These are phyloP conservation scores for Anaeromyces robustus DNA, from an alignment of 192 early-diverging fungal species.

Conservation along the genomic window DNA sequence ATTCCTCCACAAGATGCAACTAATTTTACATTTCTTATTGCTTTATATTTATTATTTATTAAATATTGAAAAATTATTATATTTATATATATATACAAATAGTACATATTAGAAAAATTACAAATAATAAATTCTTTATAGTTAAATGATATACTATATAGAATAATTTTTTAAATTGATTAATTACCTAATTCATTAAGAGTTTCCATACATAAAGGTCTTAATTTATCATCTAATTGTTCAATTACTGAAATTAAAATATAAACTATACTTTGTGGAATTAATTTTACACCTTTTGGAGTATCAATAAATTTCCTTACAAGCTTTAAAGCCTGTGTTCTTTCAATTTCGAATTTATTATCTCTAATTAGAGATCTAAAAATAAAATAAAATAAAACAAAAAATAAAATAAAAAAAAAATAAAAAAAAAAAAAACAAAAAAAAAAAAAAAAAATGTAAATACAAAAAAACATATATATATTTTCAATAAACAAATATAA, in stretches of 20 bases:
- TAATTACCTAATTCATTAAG: constrained; percentile 59
- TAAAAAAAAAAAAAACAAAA: too few relatives aligned
- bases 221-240: constrained; percentile 56
- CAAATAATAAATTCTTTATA: too few relatives aligned
- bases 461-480: too few relatives aligned
- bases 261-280: constrained; percentile 49
- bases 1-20: constrained; percentile 51
- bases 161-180: too few relatives aligned
- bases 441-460: too few relatives aligned
- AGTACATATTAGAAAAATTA: too few relatives aligned
- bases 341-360: constrained; percentile 47
- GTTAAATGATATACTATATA: too few relatives aligned
- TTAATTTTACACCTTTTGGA: constrained; percentile 33
- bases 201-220: constrained; percentile 58
- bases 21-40: constrained; percentile 37
- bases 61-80: neutral
- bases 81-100: too few relatives aligned
- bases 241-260: constrained; percentile 61
- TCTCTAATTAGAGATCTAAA: constrained; percentile 34
- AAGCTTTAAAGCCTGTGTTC: constrained; percentile 63
- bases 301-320: constrained; percentile 51
- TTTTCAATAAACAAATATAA: too few relatives aligned
- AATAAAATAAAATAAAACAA: neutral
- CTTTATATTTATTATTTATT: constrained; percentile 14
- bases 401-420: too few relatives aligned